Conservation (phyloP, 768 basidiomycete species). For the Pleurotus pulmonarius region DNA sequence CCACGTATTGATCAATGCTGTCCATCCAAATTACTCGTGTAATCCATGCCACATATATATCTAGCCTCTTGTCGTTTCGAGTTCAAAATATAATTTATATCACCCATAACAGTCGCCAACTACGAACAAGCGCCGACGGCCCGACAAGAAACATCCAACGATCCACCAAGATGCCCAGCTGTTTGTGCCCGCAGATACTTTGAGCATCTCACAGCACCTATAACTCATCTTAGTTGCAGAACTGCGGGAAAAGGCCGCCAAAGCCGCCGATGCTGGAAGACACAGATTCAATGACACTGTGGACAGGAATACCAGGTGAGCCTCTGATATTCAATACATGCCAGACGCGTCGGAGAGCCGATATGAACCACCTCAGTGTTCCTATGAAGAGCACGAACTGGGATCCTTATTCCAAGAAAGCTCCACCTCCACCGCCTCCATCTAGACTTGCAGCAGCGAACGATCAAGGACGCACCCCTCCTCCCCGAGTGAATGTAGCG, state of each 20-base stretch:
- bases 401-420: conserved; percentile 54
- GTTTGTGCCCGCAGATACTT: neutral
- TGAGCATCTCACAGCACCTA: neutral
- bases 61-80: too few species aligned
- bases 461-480: conserved; percentile 18
- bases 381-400: conserved; percentile 62
- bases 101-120: too few species aligned
- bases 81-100: too few species aligned
- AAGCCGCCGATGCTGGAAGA: conserved; percentile 54
- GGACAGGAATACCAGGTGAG: conserved; percentile 51
- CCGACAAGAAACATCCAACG: neutral
- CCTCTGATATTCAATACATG: neutral
- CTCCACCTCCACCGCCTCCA: conserved; percentile 39
- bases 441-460: conserved; percentile 9
- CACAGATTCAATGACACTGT: conserved; percentile 49
- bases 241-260: conserved; percentile 59
- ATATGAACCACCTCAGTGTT: conserved; percentile 28
- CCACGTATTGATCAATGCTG: too few species aligned
- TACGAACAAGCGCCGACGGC: too few species aligned
- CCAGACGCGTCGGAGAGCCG: neutral
- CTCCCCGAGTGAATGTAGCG: conserved; percentile 31
- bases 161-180: neutral
- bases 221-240: conserved; percentile 40
- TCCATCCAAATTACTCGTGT: neutral
- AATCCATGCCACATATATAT: too few species aligned